These are phyloP conservation scores for Penicillium taxi DNA, from an alignment of 495 filamentous ascomycete genomes.

Conservation along the genomic window DNA sequence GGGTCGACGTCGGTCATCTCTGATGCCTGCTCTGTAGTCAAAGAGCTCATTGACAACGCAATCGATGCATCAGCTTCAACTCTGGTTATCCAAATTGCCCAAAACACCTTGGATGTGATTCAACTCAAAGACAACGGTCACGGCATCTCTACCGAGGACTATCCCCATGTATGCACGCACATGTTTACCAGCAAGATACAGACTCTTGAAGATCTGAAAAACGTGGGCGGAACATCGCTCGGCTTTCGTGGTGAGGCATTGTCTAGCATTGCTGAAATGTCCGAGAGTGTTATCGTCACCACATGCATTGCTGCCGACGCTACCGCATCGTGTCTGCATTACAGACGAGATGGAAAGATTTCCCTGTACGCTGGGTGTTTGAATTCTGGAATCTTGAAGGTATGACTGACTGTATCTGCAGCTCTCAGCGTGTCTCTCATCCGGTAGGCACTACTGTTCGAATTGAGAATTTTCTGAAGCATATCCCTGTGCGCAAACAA, in stretches of 20 bases:
- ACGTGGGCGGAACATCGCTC: conserved; percentile 56
- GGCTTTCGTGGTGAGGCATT: conserved; percentile 88
- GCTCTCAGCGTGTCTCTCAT: conserved; percentile 45
- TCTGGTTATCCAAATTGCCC: conserved; percentile 63
- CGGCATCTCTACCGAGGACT: conserved; percentile 68
- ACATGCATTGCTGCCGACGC: conserved; percentile 65
- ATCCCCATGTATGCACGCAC: conserved; percentile 56
- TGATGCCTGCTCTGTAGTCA: conserved; percentile 66
- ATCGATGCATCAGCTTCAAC: conserved; percentile 73
- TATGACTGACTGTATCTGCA: conserved; percentile 6
- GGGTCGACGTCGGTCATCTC: conserved; percentile 67
- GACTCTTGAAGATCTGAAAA: conserved; percentile 60
- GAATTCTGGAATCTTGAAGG: background rate
- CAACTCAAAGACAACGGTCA: conserved; percentile 86
- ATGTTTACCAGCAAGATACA: conserved; percentile 83
- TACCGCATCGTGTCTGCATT: conserved; percentile 49
- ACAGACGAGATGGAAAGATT: conserved; percentile 45
- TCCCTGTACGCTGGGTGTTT: conserved; percentile 24
- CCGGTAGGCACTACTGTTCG: conserved; percentile 75
- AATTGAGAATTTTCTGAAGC: conserved; percentile 58
- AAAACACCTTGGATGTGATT: conserved; percentile 72
- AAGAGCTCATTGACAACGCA: conserved; percentile 89
- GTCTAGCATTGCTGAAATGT: conserved; percentile 67
- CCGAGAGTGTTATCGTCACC: conserved; percentile 52
- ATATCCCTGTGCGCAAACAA: conserved; percentile 68